Evolutionary conservation across 495 filamentous ascomycete genomes (phyloP).

Genomic region (Neurospora sublineolata): DNA sequence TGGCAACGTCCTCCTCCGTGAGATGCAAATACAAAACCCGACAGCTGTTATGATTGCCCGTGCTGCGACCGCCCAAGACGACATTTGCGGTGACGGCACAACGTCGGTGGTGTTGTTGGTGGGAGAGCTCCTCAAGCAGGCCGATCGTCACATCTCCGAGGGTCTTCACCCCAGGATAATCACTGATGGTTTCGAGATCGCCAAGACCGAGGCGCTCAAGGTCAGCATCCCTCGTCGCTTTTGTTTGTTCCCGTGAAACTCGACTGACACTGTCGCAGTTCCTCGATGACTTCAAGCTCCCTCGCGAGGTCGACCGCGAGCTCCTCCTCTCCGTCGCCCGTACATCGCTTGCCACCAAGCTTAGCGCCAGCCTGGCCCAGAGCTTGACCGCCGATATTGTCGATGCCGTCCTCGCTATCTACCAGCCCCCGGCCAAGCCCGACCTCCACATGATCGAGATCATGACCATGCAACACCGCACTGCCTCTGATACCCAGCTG

Average conservation of each 20-base stretch:
- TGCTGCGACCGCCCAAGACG: conserved; percentile 94
- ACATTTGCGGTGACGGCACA: conserved; percentile 96
- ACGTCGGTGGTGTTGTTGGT: conserved; percentile 93
- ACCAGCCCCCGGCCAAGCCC: conserved; percentile 78
- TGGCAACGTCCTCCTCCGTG: conserved; percentile 85
- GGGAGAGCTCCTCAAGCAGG: conserved; percentile 95
- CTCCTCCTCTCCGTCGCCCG: conserved; percentile 87
- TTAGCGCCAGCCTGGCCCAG: conserved; percentile 78
- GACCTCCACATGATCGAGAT: conserved; percentile 99
- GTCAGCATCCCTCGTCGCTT: conserved; percentile 27
- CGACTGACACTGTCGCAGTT: conserved; percentile 46
- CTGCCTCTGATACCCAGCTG: conserved; percentile 88
- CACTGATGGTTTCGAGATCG: conserved; percentile 95
- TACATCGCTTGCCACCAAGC: conserved; percentile 88
- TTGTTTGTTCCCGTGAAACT: neutral
- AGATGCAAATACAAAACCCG: conserved; percentile 93
- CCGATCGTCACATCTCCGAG: conserved; percentile 85
- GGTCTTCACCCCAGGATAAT: conserved; percentile 93
- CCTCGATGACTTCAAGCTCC: conserved; percentile 85
- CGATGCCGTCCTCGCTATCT: conserved; percentile 90
- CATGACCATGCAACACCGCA: conserved; percentile 99
- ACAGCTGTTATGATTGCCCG: conserved; percentile 97
- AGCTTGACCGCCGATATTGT: conserved; percentile 88
- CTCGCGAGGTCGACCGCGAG: conserved; percentile 79
- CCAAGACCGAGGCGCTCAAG: conserved; percentile 86